A percentile compares a stretch with the other conserved stretches of the same genome.
Conservation (phyloP, 805 yeast species). For the Wickerhamiella kurtzmanii region DNA sequence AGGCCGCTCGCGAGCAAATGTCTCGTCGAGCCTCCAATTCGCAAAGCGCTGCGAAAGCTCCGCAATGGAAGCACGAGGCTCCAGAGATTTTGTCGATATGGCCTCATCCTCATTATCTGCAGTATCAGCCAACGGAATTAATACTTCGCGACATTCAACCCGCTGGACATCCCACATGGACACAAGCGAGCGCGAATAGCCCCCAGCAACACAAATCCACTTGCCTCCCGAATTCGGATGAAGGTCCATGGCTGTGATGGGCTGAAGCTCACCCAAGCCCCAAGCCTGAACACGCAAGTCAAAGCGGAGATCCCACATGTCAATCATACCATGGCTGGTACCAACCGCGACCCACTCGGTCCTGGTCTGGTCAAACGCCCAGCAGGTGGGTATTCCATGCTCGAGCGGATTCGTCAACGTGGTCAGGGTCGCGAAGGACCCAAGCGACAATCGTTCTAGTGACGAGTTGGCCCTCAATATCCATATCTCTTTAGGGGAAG, state of each 20-base stretch:
- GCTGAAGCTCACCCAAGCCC: slow-evolving; percentile 38
- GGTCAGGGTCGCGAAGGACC: slow-evolving; percentile 35
- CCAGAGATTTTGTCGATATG: slow-evolving; percentile 14
- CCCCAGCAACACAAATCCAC: slow-evolving; percentile 52
- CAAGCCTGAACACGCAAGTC: slow-evolving; percentile 46
- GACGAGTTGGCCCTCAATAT: slow-evolving; percentile 11
- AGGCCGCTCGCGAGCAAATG: slow-evolving; percentile 6
- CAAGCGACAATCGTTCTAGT: slow-evolving; percentile 38
- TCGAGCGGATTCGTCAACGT: slow-evolving; percentile 40
- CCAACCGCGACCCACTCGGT: slow-evolving; percentile 61
- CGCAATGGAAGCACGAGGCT: slow-evolving; percentile 16
- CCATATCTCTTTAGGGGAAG: slow-evolving; percentile 7
- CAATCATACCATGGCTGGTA: slow-evolving; percentile 57
- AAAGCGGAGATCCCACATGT: slow-evolving; percentile 74
- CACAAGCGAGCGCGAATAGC: slow-evolving; percentile 44
- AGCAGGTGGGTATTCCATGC: slow-evolving; percentile 54
- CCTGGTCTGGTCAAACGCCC: slow-evolving; percentile 40
- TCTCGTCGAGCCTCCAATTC: slow-evolving; percentile 15
- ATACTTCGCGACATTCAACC: slow-evolving; percentile 39
- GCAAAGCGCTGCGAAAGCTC: slow-evolving; percentile 15
- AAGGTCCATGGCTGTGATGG: slow-evolving; percentile 36
- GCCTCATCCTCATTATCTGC: slow-evolving; percentile 7
- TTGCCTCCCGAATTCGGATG: slow-evolving; percentile 35
- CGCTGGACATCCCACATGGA: slow-evolving; percentile 66
- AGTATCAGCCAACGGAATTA: slow-evolving; percentile 9